Percentiles rank a stretch among this genome's conserved stretches.
Conservation (phyloP, 2,329 filamentous ascomycete species). For the Trichoderma brevicompactum region DNA sequence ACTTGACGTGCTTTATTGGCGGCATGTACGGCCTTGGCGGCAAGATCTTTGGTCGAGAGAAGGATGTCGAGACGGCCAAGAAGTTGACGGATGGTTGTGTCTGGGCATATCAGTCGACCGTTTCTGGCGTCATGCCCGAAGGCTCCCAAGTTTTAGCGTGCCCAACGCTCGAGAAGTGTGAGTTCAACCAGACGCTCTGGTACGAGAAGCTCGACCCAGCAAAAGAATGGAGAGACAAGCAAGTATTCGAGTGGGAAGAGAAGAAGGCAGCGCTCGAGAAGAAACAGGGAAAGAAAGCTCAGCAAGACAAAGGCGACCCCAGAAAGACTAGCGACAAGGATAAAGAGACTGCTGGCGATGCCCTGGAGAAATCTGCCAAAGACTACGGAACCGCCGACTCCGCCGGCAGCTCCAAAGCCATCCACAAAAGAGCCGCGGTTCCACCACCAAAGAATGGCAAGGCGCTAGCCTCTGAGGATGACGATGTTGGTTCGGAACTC, state of each 20-base stretch:
- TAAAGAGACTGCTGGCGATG: constrained; percentile 12
- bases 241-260: constrained; percentile 52
- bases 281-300: constrained; percentile 24
- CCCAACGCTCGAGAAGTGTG: constrained; percentile 50
- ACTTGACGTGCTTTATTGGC: constrained; percentile 70
- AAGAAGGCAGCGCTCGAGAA: constrained; percentile 43
- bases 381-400: background rate
- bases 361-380: constrained; percentile 16
- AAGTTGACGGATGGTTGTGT: constrained; percentile 71
- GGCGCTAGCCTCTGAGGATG: constrained; percentile 32
- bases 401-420: background rate
- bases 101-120: constrained; percentile 67
- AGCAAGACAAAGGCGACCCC: background rate
- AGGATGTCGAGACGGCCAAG: constrained; percentile 66
- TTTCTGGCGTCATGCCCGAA: constrained; percentile 70
- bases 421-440: constrained; percentile 32
- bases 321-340: constrained; percentile 18
- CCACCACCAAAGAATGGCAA: constrained; percentile 29
- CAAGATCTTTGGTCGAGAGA: constrained; percentile 62
- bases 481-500: constrained; percentile 39
- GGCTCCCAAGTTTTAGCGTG: constrained; percentile 52
- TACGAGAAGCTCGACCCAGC: constrained; percentile 54
- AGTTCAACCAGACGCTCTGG: constrained; percentile 57
- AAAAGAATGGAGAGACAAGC: constrained; percentile 47
- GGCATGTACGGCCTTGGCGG: constrained; percentile 71